Evolutionary conservation across 495 filamentous ascomycete species (phyloP).

Genomic region (Penicillium macrosclerotiorum): DNA sequence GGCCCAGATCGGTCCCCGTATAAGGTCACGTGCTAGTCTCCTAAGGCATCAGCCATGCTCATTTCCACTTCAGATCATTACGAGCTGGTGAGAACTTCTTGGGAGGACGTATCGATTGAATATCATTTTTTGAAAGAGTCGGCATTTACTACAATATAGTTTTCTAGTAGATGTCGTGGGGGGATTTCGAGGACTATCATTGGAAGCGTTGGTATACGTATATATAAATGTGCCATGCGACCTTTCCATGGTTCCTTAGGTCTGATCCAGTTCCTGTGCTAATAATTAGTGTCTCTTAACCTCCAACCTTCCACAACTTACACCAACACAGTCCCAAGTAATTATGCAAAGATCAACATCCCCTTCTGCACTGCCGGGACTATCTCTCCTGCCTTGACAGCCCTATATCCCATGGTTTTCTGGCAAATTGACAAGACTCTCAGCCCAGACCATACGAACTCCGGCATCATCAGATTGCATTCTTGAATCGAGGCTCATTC

Average conservation of each 20-base stretch:
- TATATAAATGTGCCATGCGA: no score
- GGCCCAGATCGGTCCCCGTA: slow-evolving; percentile 23
- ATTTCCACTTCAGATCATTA: background rate
- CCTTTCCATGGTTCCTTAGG: slow-evolving; percentile 16
- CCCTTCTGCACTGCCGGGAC: no score
- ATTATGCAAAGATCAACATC: no score
- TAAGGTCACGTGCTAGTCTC: slow-evolving; percentile 17
- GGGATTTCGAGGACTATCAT: no score
- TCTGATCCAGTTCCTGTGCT: slow-evolving; percentile 2
- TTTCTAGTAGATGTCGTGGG: background rate
- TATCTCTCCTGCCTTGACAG: background rate
- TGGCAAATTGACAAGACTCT: no score
- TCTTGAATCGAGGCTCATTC: no score
- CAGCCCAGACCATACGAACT: no score
- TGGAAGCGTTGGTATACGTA: no score
- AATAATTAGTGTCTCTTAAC: background rate
- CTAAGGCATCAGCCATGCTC: background rate
- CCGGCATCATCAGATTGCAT: no score
- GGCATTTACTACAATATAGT: background rate
- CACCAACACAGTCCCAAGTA: background rate
- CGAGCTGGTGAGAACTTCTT: no score
- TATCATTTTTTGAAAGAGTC: background rate
- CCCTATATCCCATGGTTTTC: no score
- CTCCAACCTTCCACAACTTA: background rate
- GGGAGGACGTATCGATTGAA: no score